Conservation (phyloP, 306 rosid species). For the Malus sieversii region DNA sequence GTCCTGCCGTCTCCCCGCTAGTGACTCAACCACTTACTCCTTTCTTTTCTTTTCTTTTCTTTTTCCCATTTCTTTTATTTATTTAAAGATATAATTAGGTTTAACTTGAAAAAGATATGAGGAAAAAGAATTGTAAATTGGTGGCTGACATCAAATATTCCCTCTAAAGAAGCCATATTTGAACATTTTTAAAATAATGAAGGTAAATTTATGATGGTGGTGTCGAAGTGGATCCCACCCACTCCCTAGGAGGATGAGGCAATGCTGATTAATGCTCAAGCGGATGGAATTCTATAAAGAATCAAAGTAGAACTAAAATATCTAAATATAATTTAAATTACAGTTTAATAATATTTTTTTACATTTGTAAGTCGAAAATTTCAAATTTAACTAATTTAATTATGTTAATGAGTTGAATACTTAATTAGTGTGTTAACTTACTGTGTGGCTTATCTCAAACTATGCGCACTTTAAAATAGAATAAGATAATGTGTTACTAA, state of each 20-base stretch:
- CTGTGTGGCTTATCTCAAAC: not conserved
- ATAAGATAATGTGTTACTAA: too few species aligned
- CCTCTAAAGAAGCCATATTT: not conserved
- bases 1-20: not conserved
- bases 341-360: not conserved
- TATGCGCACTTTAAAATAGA: too few species aligned
- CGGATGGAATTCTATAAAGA: not conserved
- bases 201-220: constrained; percentile 11
- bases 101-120: too few species aligned
- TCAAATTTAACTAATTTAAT: too few species aligned
- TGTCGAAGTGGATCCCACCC: constrained; percentile 32
- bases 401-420: not conserved
- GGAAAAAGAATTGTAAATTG: not conserved
- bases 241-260: constrained; percentile 11
- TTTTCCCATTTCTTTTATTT: not conserved
- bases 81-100: not conserved
- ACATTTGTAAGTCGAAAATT: too few species aligned
- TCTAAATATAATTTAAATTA: not conserved
- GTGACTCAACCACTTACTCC: not conserved
- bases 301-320: not conserved
- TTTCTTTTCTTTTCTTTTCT: not conserved
- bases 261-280: not conserved
- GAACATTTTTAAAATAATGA: not conserved
- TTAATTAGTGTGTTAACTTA: not conserved
- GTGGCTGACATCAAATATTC: not conserved